phyloP scores from a whole-genome alignment of 768 basidiomycete species.

The Mrakia frigida region DNA sequence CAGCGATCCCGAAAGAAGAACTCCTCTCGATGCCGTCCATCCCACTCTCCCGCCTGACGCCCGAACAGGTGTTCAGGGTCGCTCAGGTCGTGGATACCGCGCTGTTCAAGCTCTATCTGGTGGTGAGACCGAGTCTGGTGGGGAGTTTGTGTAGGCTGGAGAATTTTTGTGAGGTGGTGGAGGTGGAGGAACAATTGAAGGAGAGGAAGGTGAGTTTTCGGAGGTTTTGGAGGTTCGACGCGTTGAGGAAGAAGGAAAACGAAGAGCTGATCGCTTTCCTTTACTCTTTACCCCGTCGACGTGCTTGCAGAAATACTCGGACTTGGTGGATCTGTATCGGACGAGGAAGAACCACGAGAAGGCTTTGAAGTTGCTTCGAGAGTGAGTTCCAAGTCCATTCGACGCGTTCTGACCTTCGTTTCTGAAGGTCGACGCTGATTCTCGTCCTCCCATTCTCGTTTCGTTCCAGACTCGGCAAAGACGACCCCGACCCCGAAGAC shows the following conservation, averaged over 20 bases:
- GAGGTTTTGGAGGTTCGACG: background rate
- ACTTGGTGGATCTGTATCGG: conserved; percentile 84
- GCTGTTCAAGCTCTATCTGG: conserved; percentile 84
- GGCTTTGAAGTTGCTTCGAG: conserved; percentile 72
- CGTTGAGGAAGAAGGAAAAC: background rate
- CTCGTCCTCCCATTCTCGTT: background rate
- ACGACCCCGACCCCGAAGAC: conserved; percentile 69
- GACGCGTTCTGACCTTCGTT: background rate
- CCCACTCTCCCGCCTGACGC: conserved; percentile 64
- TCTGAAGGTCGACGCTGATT: background rate
- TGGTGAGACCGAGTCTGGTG: conserved; percentile 69
- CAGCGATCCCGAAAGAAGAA: conserved; percentile 52
- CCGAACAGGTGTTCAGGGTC: conserved; percentile 77
- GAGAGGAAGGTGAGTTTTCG: conserved; percentile 60
- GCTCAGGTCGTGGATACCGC: conserved; percentile 95
- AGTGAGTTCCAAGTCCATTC: conserved; percentile 52
- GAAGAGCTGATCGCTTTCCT: background rate
- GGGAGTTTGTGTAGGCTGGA: conserved; percentile 81
- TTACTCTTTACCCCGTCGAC: background rate
- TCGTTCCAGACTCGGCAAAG: conserved; percentile 61
- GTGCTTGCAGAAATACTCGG: conserved; percentile 69
- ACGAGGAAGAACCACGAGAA: conserved; percentile 93
- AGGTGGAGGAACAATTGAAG: conserved; percentile 81
- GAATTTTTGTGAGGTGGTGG: conserved; percentile 96
- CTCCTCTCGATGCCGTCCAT: conserved; percentile 73